phyloP scores from a whole-genome alignment of 78 protist species.

The Isochrysis galbana region DNA sequence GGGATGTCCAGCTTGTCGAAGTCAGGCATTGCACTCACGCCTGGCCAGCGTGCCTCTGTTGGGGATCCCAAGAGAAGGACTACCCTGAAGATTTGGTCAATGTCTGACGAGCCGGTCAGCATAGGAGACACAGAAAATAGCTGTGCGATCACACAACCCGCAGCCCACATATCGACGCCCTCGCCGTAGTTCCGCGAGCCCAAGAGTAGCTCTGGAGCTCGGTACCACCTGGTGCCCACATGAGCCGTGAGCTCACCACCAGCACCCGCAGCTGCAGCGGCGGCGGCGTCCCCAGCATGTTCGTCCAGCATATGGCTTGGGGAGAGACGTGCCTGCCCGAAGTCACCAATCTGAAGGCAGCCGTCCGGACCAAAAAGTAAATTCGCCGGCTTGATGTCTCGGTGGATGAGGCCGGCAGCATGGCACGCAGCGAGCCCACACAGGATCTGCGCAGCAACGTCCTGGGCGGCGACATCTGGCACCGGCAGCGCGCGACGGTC shows the following conservation, averaged over 20 bases:
- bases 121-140: not conserved
- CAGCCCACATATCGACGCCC: conserved; percentile 37
- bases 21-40: not conserved
- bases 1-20: not conserved
- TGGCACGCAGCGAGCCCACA: not conserved
- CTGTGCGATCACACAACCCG: conserved; percentile 35
- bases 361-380: not conserved
- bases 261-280: not conserved
- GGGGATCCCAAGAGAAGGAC: conserved; percentile 42
- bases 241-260: not conserved
- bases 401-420: not conserved
- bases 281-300: not conserved
- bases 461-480: not conserved
- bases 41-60: not conserved
- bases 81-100: conserved; percentile 32
- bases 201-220: conserved; percentile 54
- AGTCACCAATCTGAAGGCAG: not conserved
- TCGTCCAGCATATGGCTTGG: not conserved
- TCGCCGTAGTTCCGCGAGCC: conserved; percentile 12
- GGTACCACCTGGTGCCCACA: conserved; percentile 32
- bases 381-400: conserved; percentile 17
- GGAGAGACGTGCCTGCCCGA: conserved; percentile 1
- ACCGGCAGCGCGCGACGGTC: not conserved
- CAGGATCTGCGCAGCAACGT: not conserved
- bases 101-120: conserved; percentile 5